Evolutionary conservation across 208 protist genomes (phyloP).

Genomic region (Trypanosoma theileri): DNA sequence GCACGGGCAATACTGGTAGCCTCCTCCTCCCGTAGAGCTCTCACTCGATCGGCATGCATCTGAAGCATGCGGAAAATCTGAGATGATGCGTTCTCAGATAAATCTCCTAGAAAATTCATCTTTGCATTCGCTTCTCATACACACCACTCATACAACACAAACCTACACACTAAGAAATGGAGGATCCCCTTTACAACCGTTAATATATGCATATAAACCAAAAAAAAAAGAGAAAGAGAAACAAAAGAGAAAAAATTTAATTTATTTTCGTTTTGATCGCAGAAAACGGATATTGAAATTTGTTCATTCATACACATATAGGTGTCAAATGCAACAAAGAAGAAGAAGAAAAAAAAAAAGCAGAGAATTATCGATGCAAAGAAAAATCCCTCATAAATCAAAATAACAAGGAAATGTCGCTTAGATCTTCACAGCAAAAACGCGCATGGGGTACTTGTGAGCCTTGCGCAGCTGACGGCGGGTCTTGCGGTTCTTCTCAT

Average conservation of each 20-base stretch:
- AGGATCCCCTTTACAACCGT: not conserved
- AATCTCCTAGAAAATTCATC: not conserved
- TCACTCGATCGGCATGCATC: conserved; percentile 18
- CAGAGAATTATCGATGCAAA: not conserved
- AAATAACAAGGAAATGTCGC: conserved; percentile 4
- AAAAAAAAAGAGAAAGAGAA: conserved; percentile 1
- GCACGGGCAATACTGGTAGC: conserved; percentile 23
- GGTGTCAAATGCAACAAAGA: not conserved
- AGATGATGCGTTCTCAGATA: not conserved
- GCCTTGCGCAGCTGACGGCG: conserved; percentile 71
- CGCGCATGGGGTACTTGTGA: conserved; percentile 81
- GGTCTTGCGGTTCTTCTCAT: conserved; percentile 93
- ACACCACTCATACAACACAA: not conserved
- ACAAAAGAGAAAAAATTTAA: not conserved
- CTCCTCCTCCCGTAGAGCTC: conserved; percentile 24
- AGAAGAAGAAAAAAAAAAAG: not conserved
- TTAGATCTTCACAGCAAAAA: conserved; percentile 81
- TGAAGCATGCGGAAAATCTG: conserved; percentile 12
- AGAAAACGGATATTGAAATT: not conserved
- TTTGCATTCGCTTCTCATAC: not conserved
- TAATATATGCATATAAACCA: not conserved
- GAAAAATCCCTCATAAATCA: conserved; percentile 4
- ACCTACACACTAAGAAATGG: too few relatives aligned
- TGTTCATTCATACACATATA: not conserved
- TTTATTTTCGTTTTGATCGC: not conserved